These are phyloP conservation scores for Discostella stelligera DNA, from an alignment of 352 stramenopile species.

Conservation along the genomic window DNA sequence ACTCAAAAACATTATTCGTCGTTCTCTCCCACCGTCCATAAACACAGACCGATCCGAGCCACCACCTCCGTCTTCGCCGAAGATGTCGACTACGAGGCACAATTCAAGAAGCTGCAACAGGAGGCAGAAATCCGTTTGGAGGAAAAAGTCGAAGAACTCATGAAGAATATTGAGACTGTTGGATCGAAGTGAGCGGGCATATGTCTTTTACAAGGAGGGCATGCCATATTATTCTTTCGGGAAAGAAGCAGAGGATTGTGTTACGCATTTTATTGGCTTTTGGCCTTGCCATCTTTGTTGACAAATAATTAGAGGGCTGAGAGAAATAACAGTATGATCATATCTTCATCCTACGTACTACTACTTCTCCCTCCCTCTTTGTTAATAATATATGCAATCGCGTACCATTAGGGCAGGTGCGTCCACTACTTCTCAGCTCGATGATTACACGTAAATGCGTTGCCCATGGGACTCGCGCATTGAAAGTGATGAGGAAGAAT, in stretches of 20 bases:
- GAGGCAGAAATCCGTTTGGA: constrained; percentile 79
- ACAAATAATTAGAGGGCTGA: background rate
- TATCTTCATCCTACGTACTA: background rate
- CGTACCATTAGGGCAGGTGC: too few species aligned
- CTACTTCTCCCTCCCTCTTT: background rate
- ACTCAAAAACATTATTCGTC: too few species aligned
- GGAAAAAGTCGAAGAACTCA: constrained; percentile 74
- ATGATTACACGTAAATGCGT: too few species aligned
- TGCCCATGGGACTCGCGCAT: too few species aligned
- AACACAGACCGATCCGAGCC: constrained; percentile 42
- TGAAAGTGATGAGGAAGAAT: too few species aligned
- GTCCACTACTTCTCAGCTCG: too few species aligned
- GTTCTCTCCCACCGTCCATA: background rate
- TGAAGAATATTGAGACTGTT: constrained; percentile 69
- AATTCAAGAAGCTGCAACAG: constrained; percentile 76
- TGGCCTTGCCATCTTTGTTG: background rate
- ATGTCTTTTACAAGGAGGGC: background rate
- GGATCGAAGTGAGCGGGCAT: constrained; percentile 55
- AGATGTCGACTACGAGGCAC: constrained; percentile 60
- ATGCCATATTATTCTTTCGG: too few species aligned
- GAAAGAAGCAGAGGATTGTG: background rate
- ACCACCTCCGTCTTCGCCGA: constrained; percentile 46
- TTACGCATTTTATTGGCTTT: background rate
- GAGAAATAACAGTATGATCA: background rate
- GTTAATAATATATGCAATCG: too few species aligned